Base-by-base conservation (phyloP, 2,329 filamentous ascomycete species). In the Pseudogymnoascus sp. region DNA sequence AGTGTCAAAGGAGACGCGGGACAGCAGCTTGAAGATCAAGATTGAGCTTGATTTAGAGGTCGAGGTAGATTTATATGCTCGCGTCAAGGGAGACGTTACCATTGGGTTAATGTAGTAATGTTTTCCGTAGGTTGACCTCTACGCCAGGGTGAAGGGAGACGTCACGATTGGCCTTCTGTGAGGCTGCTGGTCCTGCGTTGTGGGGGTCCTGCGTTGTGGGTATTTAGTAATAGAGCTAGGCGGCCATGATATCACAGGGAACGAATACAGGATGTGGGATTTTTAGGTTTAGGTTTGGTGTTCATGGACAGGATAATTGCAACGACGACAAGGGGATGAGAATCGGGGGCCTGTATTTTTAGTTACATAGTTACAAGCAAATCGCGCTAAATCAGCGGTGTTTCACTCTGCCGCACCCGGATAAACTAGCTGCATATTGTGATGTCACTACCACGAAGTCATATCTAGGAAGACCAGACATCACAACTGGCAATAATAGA, bases 1-100 rank as follows among this genome's bases (percentile, higher is more conserved):
- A n/a, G 39, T 65, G 40, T 73, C 74, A 31, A 67, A 69, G 54
- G 74, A 73, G 65, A 70, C 70, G 60, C 69, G 74, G 66, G 75
- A 76, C 64, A 75, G 73, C 68, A 73, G 70, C 66, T 67, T 77
- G 68, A 77, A 77, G 69, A 75, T 77, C 68, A 76, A 76, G 69
- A 75, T 77, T 64, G 75, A 77, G 70, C 62, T 77, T 64, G 75
- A 77, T 71, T 70, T 72, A 34, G 72, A 73, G 70, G 71, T 73
- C 2, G 57, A 37, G n/a, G 57, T 60, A 39, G 45, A 51, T 5
- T n/a, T 51, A 7, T 29, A 76, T 63, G 74, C 74, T 29, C 60
- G 70, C 62, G 23, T 73, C 5, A 72, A 73, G 68, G 72, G 72
- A 29, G 72, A 73, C 39, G 65, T 65, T 21, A 65, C 62, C 2